phyloP scores from a whole-genome alignment of 371 early-diverging fungal species.

The Globomyces sp. region DNA sequence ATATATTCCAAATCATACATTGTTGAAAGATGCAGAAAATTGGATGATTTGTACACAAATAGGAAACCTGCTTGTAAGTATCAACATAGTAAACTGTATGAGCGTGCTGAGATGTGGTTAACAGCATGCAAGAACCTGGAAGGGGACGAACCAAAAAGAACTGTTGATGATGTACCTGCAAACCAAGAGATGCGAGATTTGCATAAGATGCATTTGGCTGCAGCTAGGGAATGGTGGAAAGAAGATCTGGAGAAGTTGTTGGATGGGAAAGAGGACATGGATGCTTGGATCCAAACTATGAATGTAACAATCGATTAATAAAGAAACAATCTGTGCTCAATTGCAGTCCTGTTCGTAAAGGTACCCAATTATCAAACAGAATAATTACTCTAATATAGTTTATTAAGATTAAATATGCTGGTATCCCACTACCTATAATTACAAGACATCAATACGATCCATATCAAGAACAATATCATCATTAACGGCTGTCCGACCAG shows the following conservation, averaged over 20 bases:
- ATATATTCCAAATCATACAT: too few species aligned
- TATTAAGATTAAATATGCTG: too few species aligned
- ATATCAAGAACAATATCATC: too few species aligned
- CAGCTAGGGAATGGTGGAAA: conserved; percentile 1
- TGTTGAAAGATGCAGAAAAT: too few species aligned
- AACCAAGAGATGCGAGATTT: conserved; percentile 4
- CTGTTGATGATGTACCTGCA: not conserved
- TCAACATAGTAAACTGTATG: not conserved
- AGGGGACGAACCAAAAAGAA: not conserved
- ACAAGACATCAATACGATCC: too few species aligned
- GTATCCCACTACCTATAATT: too few species aligned
- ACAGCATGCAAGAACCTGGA: not conserved
- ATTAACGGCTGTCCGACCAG: too few species aligned
- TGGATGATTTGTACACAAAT: too few species aligned
- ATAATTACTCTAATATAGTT: too few species aligned
- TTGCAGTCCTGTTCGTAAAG: too few species aligned
- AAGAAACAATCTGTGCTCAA: not conserved
- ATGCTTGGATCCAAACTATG: not conserved
- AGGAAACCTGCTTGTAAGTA: not conserved
- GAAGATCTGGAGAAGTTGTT: conserved; percentile 1
- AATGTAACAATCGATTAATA: not conserved
- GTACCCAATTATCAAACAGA: too few species aligned
- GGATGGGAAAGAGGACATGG: not conserved
- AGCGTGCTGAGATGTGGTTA: not conserved
- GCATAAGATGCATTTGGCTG: not conserved